These are phyloP conservation scores for Scedosporium dehoogii DNA, from an alignment of 2,329 filamentous ascomycete genomes.

Conservation along the genomic window DNA sequence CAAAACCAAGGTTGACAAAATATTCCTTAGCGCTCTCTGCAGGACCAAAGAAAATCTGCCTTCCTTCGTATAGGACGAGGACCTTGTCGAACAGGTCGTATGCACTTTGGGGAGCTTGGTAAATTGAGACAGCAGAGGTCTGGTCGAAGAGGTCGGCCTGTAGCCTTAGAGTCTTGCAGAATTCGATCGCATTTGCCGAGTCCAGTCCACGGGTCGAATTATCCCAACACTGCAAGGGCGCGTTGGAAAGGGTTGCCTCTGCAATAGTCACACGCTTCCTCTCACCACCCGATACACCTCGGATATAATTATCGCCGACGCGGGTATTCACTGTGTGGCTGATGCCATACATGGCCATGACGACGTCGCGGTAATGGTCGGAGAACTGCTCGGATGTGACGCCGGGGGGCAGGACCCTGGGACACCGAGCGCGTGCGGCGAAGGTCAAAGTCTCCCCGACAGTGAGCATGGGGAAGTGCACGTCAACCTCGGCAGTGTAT, in stretches of 20 bases:
- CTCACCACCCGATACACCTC: constrained; percentile 67
- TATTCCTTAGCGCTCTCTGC: constrained; percentile 51
- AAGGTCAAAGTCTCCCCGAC: constrained; percentile 75
- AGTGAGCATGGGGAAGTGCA: constrained; percentile 67
- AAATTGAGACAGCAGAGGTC: constrained; percentile 63
- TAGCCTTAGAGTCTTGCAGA: constrained; percentile 59
- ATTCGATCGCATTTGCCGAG: constrained; percentile 66
- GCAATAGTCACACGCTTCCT: constrained; percentile 57
- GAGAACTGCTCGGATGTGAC: constrained; percentile 44
- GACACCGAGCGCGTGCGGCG: constrained; percentile 60
- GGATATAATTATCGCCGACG: constrained; percentile 66
- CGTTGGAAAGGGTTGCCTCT: constrained; percentile 48
- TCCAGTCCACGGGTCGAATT: constrained; percentile 67
- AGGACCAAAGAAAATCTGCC: constrained; percentile 54
- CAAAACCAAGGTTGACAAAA: constrained; percentile 57
- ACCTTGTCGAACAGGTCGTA: constrained; percentile 58
- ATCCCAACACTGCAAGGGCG: constrained; percentile 55
- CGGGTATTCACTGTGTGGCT: constrained; percentile 62
- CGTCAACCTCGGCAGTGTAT: constrained; percentile 77
- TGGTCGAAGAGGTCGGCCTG: constrained; percentile 57
- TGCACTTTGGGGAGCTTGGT: constrained; percentile 55
- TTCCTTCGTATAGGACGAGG: constrained; percentile 47
- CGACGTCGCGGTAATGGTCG: constrained; percentile 57
- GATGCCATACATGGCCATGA: constrained; percentile 69
- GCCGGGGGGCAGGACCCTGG: constrained; percentile 49